Percentiles rank a stretch among this genome's conserved stretches.
phyloP scores from a whole-genome alignment of 176 grass and related monocot species.

The Dactylis glomerata region DNA sequence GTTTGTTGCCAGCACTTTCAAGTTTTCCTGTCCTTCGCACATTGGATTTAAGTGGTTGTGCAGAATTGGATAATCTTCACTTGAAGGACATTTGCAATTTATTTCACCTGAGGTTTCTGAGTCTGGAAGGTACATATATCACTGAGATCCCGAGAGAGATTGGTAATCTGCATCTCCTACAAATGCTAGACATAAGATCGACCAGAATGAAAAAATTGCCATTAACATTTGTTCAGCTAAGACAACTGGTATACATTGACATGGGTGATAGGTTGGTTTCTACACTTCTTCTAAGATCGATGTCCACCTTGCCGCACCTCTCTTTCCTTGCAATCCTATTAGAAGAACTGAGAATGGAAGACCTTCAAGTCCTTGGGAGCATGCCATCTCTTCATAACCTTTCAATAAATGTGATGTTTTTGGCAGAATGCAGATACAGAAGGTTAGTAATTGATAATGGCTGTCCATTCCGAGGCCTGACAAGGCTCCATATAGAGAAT shows the following conservation, averaged over 20 bases:
- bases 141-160: too few relatives aligned
- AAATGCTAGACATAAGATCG: too few relatives aligned
- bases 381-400: too few relatives aligned
- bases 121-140: too few relatives aligned
- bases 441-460: background rate
- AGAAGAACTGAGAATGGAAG: background rate
- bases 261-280: too few relatives aligned
- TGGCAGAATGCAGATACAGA: background rate
- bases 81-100: too few relatives aligned
- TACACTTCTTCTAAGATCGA: too few relatives aligned
- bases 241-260: background rate
- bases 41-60: background rate
- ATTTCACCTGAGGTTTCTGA: too few relatives aligned
- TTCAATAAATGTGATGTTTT: background rate
- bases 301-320: background rate
- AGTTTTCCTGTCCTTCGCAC: background rate
- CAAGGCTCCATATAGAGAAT: background rate
- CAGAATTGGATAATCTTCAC: background rate
- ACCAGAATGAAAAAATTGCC: background rate
- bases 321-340: background rate
- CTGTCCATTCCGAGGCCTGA: background rate
- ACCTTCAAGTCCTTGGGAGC: slow-evolving; percentile 3
- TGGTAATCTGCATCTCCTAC: too few relatives aligned
- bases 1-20: background rate
- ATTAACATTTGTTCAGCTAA: background rate